Evolutionary conservation across 2,329 filamentous ascomycete species (phyloP), one percentile per base, ranked within the genome.

Genomic region (Dothideomycetes sp.): DNA sequence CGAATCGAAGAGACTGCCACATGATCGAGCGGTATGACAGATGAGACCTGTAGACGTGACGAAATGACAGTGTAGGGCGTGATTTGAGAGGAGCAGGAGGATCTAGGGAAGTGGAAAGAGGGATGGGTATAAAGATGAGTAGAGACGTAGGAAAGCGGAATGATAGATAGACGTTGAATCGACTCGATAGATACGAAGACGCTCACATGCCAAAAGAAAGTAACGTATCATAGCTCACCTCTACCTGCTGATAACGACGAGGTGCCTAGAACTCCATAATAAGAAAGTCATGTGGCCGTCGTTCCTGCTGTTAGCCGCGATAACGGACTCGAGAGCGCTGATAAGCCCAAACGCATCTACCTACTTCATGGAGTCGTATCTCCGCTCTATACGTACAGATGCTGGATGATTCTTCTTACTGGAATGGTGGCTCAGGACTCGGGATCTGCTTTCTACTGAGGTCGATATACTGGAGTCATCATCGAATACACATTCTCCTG

Each of bases 1-100:
- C 44, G 43, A 60, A 50, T 33, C 41, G 31, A 29, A 41, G 23
- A 19, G 47, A 32, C 18, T 47, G 47, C 54, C 53, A 59, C 53
- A 56, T 56, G 30, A 34, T 48, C 43, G 41, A 4, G 22, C 22
- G 15, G 28, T 16, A 5, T 19, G 3, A 29, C 5, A 8, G 16
- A 24, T 25, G 18, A 4, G 3, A 15, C 24, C 17, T 31, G 12
- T 20, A 7, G 22, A 24, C 12, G n/a, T n/a, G n/a, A n/a, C n/a
- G n/a, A n/a, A n/a, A n/a, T 23, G 5, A 37, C 8, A 37, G 17
- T 12, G 23, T n/a, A n/a, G n/a, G 25, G 13, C 30, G 24, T 29
- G 18, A 22, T n/a, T n/a, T n/a, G 25, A 22, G 5, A 19, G 25
- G 19, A 39, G 22, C 19, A 19, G 17, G 19, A n/a, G 12, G 16